Percentiles rank a stretch among this genome's conserved stretches.
These are phyloP conservation scores for Maudiozyma turicensis DNA, from an alignment of 805 yeast species.

Conservation along the genomic window DNA sequence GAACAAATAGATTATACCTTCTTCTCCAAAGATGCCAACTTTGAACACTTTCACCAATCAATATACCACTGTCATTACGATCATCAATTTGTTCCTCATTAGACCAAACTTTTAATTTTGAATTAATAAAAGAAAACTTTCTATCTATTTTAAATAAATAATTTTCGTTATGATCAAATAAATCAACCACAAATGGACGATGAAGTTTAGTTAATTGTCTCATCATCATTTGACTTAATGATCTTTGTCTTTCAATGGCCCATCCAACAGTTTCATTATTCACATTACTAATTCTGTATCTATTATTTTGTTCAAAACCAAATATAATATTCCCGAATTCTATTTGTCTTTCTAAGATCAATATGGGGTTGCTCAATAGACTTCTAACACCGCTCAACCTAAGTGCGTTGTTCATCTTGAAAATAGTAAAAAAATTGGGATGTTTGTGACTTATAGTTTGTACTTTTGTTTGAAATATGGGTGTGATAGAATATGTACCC, in stretches of 20 bases:
- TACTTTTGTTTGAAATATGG: not conserved
- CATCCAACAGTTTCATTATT: conserved; percentile 68
- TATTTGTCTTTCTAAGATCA: conserved; percentile 78
- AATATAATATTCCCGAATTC: conserved; percentile 80
- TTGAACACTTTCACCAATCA: conserved; percentile 81
- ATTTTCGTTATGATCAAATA: conserved; percentile 55
- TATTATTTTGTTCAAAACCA: conserved; percentile 88
- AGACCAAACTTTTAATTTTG: conserved; percentile 51
- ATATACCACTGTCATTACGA: conserved; percentile 25
- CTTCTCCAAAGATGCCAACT: conserved; percentile 95
- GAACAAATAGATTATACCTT: conserved; percentile 60
- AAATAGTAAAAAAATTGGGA: not conserved
- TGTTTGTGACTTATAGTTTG: not conserved
- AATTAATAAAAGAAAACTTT: conserved; percentile 81
- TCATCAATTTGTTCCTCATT: conserved; percentile 26
- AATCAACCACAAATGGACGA: conserved; percentile 73
- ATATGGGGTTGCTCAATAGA: conserved; percentile 65
- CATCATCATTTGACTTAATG: conserved; percentile 56
- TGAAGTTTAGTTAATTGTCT: conserved; percentile 79
- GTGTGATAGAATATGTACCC: not conserved
- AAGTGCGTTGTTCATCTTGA: not conserved
- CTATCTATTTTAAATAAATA: conserved; percentile 58
- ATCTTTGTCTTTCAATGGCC: conserved; percentile 73
- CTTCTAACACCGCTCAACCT: conserved; percentile 5
- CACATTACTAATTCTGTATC: conserved; percentile 63